Conservation (phyloP, 495 filamentous ascomycete genomes). For the Talaromyces borbonicus region DNA sequence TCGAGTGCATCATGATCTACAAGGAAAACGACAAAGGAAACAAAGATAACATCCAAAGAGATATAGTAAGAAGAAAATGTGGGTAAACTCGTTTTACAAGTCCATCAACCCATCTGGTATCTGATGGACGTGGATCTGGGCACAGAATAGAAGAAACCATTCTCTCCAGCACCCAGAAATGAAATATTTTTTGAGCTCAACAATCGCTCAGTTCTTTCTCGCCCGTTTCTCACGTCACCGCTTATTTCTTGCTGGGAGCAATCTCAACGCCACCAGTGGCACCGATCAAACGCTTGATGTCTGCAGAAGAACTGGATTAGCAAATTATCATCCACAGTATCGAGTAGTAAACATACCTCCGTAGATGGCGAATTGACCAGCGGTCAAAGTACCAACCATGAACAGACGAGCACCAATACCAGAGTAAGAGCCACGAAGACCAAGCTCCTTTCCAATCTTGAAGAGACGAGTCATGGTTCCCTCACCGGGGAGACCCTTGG, state of each 20-base stretch:
- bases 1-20: conserved; percentile 4
- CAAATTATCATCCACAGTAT: neutral
- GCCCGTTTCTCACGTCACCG: neutral
- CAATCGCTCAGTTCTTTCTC: neutral
- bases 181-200: neutral
- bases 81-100: conserved; percentile 5
- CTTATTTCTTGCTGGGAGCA: conserved; percentile 15
- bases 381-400: conserved; percentile 63
- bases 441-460: conserved; percentile 95
- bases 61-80: conserved; percentile 1
- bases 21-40: conserved; percentile 2
- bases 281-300: conserved; percentile 45
- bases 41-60: neutral
- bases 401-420: conserved; percentile 93
- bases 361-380: conserved; percentile 96
- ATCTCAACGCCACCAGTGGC: conserved; percentile 78
- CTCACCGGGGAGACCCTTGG: conserved; percentile 90
- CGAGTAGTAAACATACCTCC: conserved; percentile 49
- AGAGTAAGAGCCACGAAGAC: conserved; percentile 74
- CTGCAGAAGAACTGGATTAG: conserved; percentile 7
- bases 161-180: no score
- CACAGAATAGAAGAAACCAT: no score
- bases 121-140: conserved; percentile 2
- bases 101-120: conserved; percentile 3
- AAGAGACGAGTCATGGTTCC: conserved; percentile 81